phyloP scores from a whole-genome alignment of 495 filamentous ascomycete species.

The Astrothelium macrocarpum region DNA sequence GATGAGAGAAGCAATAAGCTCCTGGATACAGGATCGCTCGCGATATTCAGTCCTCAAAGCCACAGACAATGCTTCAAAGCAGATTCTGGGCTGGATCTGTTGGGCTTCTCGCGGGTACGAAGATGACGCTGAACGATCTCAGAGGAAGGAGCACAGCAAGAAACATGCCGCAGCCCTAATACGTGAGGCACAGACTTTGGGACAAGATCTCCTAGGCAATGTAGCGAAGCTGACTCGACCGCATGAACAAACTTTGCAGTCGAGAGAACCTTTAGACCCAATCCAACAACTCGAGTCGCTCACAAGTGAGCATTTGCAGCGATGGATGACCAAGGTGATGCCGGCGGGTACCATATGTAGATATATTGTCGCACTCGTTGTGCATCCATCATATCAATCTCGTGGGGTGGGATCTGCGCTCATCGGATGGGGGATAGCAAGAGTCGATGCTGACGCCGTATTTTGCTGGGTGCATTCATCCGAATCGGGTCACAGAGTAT shows the following conservation, averaged over 20 bases:
- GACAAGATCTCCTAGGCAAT: not conserved
- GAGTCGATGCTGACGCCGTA: not conserved
- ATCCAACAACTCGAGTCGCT: not conserved
- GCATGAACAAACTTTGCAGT: not conserved
- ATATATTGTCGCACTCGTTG: constrained; percentile 2
- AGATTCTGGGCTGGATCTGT: constrained; percentile 40
- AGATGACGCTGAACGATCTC: constrained; percentile 2
- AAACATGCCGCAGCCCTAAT: constrained; percentile 2
- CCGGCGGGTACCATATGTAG: not conserved
- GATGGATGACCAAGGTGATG: not conserved
- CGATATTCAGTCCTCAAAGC: constrained; percentile 43
- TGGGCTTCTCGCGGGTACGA: constrained; percentile 2
- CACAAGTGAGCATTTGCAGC: constrained; percentile 3
- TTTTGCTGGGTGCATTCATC: constrained; percentile 2
- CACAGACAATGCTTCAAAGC: constrained; percentile 56
- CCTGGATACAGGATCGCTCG: not conserved
- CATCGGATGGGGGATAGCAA: not conserved
- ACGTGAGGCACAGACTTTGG: constrained; percentile 1
- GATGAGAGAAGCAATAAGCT: constrained; percentile 5
- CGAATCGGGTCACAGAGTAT: constrained; percentile 1
- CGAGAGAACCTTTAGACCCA: not conserved
- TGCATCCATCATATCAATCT: not conserved
- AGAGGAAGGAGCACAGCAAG: not conserved
- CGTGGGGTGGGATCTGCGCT: not conserved
- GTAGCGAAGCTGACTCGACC: not conserved